Evolutionary conservation across 1,284 basidiomycete species (phyloP), one percentile per base, ranked within the genome.

Genomic region (Microbotryomycetes sp.): DNA sequence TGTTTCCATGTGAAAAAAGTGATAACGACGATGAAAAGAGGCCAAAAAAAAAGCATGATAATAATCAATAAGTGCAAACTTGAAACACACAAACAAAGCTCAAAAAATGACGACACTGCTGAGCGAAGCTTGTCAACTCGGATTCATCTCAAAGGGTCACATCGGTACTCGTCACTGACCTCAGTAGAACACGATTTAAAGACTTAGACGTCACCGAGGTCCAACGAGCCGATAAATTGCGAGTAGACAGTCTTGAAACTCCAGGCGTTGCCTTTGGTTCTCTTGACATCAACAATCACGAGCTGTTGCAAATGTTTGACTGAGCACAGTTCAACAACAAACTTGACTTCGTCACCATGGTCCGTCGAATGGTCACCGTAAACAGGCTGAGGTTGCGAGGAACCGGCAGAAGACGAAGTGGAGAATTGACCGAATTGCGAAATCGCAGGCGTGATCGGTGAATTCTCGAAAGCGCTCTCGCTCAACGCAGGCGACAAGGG

Each of bases 181-280:
- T n/a, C n/a, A n/a, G n/a, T n/a, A n/a, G n/a, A n/a, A n/a, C n/a
- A n/a, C n/a, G n/a, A n/a, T n/a, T n/a, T n/a, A n/a, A n/a, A 12
- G 25, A 14, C 32, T 42, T 25, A 57, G n/a, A 28, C 23, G 45
- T 54, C 51, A 15, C 64, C 64, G 7, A 68, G 54, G 6, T 68
- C 61, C n/a, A 68, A 31, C 4, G 32, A 25, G 12, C 23, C 49
- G 36, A 68, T 36, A 19, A 68, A 55, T 32, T 66, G 64, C 15
- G 93, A 88, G 75, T 96, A 94, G 76, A 96, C 81, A 76, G 88
- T 92, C 78, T 92, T 92, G 80, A 92, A 97, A 76, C 87, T 90
- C 79, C 89, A 84, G 22, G 49, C 22, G 73, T 89, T 87, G n/a
- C 92, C 92, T 77, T 92, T 92, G 73, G 94, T 76, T 65, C 92